These are phyloP conservation scores for Davidsoniella eucalypti DNA, from an alignment of 2,329 filamentous ascomycete species.

Conservation along the genomic window DNA sequence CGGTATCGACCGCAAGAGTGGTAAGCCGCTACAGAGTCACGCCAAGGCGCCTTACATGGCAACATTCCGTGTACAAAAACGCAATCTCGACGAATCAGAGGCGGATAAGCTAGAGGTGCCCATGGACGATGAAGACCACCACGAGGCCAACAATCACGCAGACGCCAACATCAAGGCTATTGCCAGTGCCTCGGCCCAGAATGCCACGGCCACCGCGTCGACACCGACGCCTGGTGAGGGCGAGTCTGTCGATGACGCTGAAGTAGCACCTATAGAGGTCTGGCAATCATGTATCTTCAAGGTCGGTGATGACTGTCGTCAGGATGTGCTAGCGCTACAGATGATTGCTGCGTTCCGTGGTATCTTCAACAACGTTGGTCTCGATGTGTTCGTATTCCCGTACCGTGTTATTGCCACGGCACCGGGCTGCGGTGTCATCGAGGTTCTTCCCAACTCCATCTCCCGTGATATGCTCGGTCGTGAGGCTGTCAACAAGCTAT, in stretches of 20 bases:
- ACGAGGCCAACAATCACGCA: conserved; percentile 30
- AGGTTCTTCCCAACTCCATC: conserved; percentile 93
- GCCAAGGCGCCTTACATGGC: conserved; percentile 99
- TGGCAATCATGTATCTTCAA: conserved; percentile 99
- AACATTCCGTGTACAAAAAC: conserved; percentile 90
- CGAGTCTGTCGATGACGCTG: background rate
- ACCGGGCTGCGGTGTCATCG: conserved; percentile 93
- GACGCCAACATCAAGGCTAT: conserved; percentile 5
- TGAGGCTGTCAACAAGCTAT: conserved; percentile 92
- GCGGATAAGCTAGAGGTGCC: conserved; percentile 21
- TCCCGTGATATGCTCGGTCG: conserved; percentile 97
- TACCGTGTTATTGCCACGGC: conserved; percentile 96
- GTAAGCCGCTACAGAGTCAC: conserved; percentile 92
- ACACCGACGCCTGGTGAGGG: background rate
- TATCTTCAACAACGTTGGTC: conserved; percentile 86
- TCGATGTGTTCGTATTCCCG: conserved; percentile 93
- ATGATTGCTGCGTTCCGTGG: conserved; percentile 96
- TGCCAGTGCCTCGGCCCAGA: background rate
- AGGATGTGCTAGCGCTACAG: conserved; percentile 89
- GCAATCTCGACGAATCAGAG: conserved; percentile 19
- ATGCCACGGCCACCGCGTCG: conserved; percentile 14
- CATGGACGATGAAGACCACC: conserved; percentile 30
- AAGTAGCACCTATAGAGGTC: conserved; percentile 49
- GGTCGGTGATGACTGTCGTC: conserved; percentile 93
- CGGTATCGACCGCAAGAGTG: conserved; percentile 93